phyloP scores from a whole-genome alignment of 2,329 filamentous ascomycete genomes.

The Colletotrichum plurivorum region DNA sequence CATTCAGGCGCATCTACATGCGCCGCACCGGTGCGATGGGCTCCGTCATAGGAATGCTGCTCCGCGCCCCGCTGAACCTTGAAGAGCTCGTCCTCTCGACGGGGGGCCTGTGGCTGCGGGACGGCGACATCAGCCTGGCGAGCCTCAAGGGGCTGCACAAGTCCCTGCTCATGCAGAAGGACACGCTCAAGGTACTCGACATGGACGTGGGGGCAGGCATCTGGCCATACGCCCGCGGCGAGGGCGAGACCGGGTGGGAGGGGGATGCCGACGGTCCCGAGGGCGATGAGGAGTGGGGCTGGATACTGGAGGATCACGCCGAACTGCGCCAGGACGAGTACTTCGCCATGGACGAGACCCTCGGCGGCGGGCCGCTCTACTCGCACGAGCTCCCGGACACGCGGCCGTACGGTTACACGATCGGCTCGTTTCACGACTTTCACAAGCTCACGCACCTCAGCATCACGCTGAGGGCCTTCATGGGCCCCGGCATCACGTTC shows the following conservation, averaged over 20 bases:
- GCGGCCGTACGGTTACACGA: constrained; percentile 9
- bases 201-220: neutral
- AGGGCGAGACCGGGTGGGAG: neutral
- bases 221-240: neutral
- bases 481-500: neutral
- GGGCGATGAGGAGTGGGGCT: neutral
- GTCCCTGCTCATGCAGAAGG: neutral
- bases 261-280: neutral
- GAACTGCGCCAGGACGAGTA: neutral
- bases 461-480: neutral
- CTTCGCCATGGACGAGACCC: neutral
- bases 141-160: neutral
- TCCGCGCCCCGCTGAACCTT: neutral
- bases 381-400: constrained; percentile 9
- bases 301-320: neutral
- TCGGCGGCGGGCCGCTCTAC: neutral
- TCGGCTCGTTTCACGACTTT: constrained; percentile 33
- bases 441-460: constrained; percentile 26
- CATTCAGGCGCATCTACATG: neutral
- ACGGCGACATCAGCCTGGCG: neutral
- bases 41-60: neutral
- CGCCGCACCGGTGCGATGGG: neutral
- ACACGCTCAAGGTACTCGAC: neutral
- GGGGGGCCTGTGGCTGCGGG: neutral
- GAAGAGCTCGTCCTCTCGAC: neutral